Evolutionary conservation across 2,329 filamentous ascomycete genomes (phyloP).

Genomic region (Myrmaecium sp.): DNA sequence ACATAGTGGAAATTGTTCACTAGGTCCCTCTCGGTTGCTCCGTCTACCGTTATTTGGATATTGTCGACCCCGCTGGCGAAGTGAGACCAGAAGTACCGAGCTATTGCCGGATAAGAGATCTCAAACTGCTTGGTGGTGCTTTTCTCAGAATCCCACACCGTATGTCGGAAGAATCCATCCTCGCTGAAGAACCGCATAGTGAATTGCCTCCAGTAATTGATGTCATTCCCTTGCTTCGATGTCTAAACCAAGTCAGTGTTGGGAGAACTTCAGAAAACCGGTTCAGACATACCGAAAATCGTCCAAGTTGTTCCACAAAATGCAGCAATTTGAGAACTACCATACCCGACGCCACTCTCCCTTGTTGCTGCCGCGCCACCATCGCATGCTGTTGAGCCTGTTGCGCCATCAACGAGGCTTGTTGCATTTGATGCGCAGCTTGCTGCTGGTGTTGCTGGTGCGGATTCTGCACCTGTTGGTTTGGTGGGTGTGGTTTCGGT

Average conservation of each 20-base stretch:
- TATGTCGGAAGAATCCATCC: conserved; percentile 59
- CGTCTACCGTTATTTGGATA: conserved; percentile 74
- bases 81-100: conserved; percentile 79
- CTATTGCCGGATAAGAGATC: conserved; percentile 62
- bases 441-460: conserved; percentile 10
- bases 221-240: conserved; percentile 39
- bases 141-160: conserved; percentile 38
- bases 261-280: background rate
- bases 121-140: conserved; percentile 60
- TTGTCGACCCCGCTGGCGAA: conserved; percentile 74
- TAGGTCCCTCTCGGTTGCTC: conserved; percentile 38
- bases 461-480: conserved; percentile 16
- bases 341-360: conserved; percentile 19
- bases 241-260: conserved; percentile 4
- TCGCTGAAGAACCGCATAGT: conserved; percentile 68
- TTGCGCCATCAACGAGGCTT: conserved; percentile 9
- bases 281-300: conserved; percentile 34
- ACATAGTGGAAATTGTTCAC: conserved; percentile 54
- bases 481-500: conserved; percentile 13
- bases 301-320: conserved; percentile 39
- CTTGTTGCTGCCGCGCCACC: conserved; percentile 8
- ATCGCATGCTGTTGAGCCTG: conserved; percentile 6
- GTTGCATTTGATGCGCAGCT: conserved; percentile 9
- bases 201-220: conserved; percentile 64
- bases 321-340: conserved; percentile 36